phyloP scores from a whole-genome alignment of 2,329 filamentous ascomycete genomes.

The Fonsecaea pugnacius region DNA sequence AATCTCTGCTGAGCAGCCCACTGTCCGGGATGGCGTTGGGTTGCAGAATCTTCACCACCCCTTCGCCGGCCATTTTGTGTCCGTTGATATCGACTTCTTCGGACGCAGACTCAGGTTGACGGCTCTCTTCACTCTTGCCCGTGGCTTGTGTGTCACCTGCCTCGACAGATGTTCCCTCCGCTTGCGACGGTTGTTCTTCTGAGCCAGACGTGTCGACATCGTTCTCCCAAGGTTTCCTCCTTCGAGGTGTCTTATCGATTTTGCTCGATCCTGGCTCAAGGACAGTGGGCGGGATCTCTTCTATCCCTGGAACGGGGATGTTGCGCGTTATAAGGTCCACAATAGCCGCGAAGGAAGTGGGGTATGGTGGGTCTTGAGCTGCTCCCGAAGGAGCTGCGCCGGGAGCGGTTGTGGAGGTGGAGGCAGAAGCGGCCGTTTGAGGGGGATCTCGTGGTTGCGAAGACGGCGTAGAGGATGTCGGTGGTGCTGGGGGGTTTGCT shows the following conservation, averaged over 20 bases:
- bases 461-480: not conserved
- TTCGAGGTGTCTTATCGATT: constrained; percentile 47
- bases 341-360: constrained; percentile 81
- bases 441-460: not conserved
- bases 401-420: constrained; percentile 28
- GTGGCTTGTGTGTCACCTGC: constrained; percentile 5
- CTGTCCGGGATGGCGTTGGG: constrained; percentile 37
- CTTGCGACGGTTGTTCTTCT: not conserved
- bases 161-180: not conserved
- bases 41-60: constrained; percentile 37
- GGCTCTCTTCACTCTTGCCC: not conserved
- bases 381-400: constrained; percentile 5
- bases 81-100: constrained; percentile 25
- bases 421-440: not conserved
- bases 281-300: constrained; percentile 80
- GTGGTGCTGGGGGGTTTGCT: not conserved
- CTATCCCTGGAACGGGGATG: constrained; percentile 82
- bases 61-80: constrained; percentile 31
- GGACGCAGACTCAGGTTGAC: not conserved
- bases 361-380: constrained; percentile 65
- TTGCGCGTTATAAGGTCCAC: constrained; percentile 82
- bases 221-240: constrained; percentile 81
- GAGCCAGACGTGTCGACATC: constrained; percentile 40
- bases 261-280: constrained; percentile 57
- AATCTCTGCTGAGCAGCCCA: constrained; percentile 33